Percentiles rank a stretch among this genome's conserved stretches.
phyloP scores from a whole-genome alignment of 2,329 filamentous ascomycete species.

The Cladophialophora exuberans region DNA sequence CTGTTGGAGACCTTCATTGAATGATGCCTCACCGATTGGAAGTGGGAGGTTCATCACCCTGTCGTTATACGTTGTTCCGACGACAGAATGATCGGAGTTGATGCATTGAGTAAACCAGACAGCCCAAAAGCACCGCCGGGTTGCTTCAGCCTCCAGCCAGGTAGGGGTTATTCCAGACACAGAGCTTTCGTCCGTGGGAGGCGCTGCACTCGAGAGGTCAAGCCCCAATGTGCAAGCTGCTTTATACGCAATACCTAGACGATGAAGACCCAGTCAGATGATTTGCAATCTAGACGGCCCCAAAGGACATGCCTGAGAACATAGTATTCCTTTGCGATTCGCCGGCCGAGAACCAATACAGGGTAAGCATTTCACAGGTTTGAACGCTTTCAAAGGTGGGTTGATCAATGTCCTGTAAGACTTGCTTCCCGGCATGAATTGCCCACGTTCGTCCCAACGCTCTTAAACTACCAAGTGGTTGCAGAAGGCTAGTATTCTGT shows the following conservation, averaged over 20 bases:
- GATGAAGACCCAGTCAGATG: not conserved
- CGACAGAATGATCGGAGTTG: slow-evolving; percentile 13
- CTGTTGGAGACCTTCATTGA: not conserved
- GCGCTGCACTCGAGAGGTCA: not conserved
- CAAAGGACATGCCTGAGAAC: slow-evolving; percentile 17
- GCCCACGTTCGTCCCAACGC: slow-evolving; percentile 16
- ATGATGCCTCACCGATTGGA: slow-evolving; percentile 14
- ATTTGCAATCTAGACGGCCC: not conserved
- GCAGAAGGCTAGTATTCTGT: slow-evolving; percentile 4
- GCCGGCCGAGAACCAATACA: slow-evolving; percentile 21
- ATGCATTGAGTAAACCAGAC: slow-evolving; percentile 23
- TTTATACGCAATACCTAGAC: slow-evolving; percentile 19
- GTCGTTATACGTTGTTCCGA: slow-evolving; percentile 9
- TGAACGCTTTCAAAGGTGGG: slow-evolving; percentile 18
- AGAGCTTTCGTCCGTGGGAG: not conserved
- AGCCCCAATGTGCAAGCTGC: slow-evolving; percentile 17
- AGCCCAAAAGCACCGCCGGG: slow-evolving; percentile 20
- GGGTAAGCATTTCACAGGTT: slow-evolving; percentile 17
- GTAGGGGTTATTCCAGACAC: not conserved
- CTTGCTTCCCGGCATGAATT: slow-evolving; percentile 15
- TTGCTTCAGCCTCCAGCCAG: slow-evolving; percentile 4
- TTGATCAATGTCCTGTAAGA: slow-evolving; percentile 23
- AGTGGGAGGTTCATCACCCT: slow-evolving; percentile 15
- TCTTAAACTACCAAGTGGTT: slow-evolving; percentile 10
- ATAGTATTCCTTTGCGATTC: slow-evolving; percentile 20